phyloP scores from a whole-genome alignment of 352 stramenopile genomes.

The Pythium oligandrum region DNA sequence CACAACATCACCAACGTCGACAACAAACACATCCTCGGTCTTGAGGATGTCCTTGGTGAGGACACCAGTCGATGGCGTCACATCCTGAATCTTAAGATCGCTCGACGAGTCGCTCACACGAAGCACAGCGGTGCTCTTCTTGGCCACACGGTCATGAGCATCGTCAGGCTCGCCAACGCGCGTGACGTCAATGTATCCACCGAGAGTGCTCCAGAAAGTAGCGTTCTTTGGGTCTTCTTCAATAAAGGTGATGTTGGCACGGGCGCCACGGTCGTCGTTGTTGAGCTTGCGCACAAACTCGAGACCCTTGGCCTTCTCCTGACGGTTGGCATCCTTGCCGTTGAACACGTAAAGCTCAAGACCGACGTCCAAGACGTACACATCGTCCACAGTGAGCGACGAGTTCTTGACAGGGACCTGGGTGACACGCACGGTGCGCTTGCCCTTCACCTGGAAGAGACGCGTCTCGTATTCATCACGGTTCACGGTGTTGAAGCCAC shows the following conservation, averaged over 20 bases:
- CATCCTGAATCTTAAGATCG: slow-evolving; percentile 50
- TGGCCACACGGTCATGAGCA: slow-evolving; percentile 47
- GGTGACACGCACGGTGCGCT: slow-evolving; percentile 80
- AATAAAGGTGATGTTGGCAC: slow-evolving; percentile 82
- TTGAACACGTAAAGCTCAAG: slow-evolving; percentile 90
- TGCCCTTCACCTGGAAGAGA: slow-evolving; percentile 90
- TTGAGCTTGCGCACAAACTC: slow-evolving; percentile 88
- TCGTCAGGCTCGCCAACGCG: slow-evolving; percentile 58
- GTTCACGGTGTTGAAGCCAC: slow-evolving; percentile 92
- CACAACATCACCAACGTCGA: slow-evolving; percentile 86
- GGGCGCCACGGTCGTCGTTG: slow-evolving; percentile 75
- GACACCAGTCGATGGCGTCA: slow-evolving; percentile 60
- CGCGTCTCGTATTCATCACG: slow-evolving; percentile 79
- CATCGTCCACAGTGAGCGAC: slow-evolving; percentile 91
- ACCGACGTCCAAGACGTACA: slow-evolving; percentile 92
- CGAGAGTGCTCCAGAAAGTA: slow-evolving; percentile 91
- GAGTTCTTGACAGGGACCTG: slow-evolving; percentile 79
- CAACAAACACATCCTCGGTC: slow-evolving; percentile 89
- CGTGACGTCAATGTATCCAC: slow-evolving; percentile 76
- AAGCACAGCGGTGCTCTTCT: slow-evolving; percentile 71
- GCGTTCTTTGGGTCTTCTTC: slow-evolving; percentile 86
- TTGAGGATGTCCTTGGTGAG: slow-evolving; percentile 80
- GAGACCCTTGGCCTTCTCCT: slow-evolving; percentile 90
- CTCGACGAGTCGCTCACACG: slow-evolving; percentile 66
- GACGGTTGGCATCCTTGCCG: slow-evolving; percentile 68